Evolutionary conservation across 2,329 filamentous ascomycete genomes (phyloP).

Genomic region (Arthroderma uncinatum): DNA sequence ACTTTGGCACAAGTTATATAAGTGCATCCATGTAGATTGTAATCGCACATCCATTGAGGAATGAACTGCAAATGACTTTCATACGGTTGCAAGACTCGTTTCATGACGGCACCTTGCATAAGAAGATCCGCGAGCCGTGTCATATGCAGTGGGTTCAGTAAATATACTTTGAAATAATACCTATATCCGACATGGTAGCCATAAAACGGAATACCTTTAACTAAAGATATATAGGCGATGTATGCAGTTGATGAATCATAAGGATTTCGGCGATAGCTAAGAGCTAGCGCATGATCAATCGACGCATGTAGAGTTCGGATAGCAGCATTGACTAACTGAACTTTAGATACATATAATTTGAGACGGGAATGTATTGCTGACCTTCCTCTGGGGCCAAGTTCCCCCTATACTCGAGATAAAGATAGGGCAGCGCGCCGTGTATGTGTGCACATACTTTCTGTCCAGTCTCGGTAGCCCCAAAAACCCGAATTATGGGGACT

Average conservation of each 20-base stretch:
- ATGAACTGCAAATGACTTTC: slow-evolving; percentile 89
- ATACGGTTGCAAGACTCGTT: slow-evolving; percentile 74
- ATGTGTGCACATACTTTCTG: slow-evolving; percentile 95
- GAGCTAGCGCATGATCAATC: slow-evolving; percentile 79
- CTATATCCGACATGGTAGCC: slow-evolving; percentile 88
- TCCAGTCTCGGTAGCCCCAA: slow-evolving; percentile 85
- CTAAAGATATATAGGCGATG: slow-evolving; percentile 80
- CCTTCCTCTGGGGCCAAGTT: slow-evolving; percentile 55
- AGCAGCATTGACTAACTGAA: slow-evolving; percentile 55
- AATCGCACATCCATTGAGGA: slow-evolving; percentile 96
- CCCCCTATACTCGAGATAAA: slow-evolving; percentile 80
- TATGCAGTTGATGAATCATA: slow-evolving; percentile 59
- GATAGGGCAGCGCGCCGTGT: slow-evolving; percentile 88
- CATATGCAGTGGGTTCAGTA: slow-evolving; percentile 78
- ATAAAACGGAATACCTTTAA: slow-evolving; percentile 92
- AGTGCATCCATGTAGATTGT: slow-evolving; percentile 89
- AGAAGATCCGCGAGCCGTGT: slow-evolving; percentile 78
- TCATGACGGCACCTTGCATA: slow-evolving; percentile 78
- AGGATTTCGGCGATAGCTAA: slow-evolving; percentile 69
- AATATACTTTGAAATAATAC: slow-evolving; percentile 87
- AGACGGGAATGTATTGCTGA: slow-evolving; percentile 31
- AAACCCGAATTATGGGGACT: slow-evolving; percentile 78
- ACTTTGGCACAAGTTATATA: slow-evolving; percentile 65
- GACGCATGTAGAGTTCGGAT: slow-evolving; percentile 70
- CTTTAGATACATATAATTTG: slow-evolving; percentile 11